Evolutionary conservation across 371 early-diverging fungal species (phyloP), one percentile per base, ranked within the genome.

Genomic region (Circinella minor): DNA sequence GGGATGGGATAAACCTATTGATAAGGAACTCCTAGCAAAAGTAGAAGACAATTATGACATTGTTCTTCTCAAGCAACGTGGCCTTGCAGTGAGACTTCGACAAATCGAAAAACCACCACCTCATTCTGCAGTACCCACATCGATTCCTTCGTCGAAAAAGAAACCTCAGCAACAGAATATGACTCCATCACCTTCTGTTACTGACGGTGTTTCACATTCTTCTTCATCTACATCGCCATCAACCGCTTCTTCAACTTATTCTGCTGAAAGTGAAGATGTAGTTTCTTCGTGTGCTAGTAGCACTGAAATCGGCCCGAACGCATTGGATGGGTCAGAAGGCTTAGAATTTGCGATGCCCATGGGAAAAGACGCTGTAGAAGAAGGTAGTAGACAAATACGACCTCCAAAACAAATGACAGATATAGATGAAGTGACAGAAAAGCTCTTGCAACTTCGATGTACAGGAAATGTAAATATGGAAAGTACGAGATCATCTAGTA

Each of bases 1-100:
- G 10, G 87, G 86, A 18, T 90, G 93, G 91, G 69, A 74, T 27
- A 38, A 47, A 37, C 63, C 63, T 5, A 10, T 18, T 5, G 36
- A 59, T 11, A 39, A 49, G 11, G 18, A 36, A 13, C 14, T 55
- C 9, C 47, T 15, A 6, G 48, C 18, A 7, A n/a, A 13, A 11
- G 36, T 20, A 18, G 8, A 18, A 6, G 61, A 65, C 17, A 47
- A 55, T 34, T 61, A 70, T n/a, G 70, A 70, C 34, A 47, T 20
- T 39, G 47, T 70, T 46, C 20, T 65, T 14, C 39, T 47, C 59
- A 36, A 66, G 34, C 72, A 72, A 36, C 61, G 63, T n/a, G 59
- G 63, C 15, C 65, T 70, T 18, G 70, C 70, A 18, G 49, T 59
- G 13, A 59, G 70, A 6, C 70, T 70, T 17, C 55, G 59, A 18